These are phyloP conservation scores for Flaveria brownii DNA, from an alignment of 129 eudicot species.

Conservation along the genomic window DNA sequence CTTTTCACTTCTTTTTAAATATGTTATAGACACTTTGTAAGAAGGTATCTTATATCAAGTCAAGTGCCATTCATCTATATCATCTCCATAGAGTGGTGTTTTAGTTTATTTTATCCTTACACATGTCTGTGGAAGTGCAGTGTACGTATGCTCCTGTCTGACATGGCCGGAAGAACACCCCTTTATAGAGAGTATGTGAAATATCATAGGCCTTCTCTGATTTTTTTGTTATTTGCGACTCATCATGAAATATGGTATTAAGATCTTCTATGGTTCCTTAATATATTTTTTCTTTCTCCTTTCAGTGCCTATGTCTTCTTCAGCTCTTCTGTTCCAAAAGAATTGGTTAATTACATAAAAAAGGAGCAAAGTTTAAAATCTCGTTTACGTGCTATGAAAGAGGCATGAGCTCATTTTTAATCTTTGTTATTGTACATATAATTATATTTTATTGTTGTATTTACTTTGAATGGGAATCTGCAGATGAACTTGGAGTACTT, in stretches of 20 bases:
- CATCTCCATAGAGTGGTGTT: conserved; percentile 4
- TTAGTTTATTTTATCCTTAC: conserved; percentile 17
- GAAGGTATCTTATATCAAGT: background rate
- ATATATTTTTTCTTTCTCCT: conserved; percentile 24
- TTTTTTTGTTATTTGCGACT: background rate
- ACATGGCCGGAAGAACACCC: conserved; percentile 87
- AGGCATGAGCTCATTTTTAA: conserved; percentile 43
- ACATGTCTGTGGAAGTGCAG: conserved; percentile 53
- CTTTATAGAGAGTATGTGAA: conserved; percentile 78
- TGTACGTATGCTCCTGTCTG: conserved; percentile 66
- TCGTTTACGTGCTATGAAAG: conserved; percentile 90
- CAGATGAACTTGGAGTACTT: conserved; percentile 99
- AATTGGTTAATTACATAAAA: conserved; percentile 69
- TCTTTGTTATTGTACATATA: conserved; percentile 15
- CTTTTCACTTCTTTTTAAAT: background rate
- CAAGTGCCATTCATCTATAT: background rate
- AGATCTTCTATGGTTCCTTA: conserved; percentile 21
- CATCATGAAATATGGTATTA: background rate
- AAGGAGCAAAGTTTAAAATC: conserved; percentile 65
- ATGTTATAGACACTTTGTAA: background rate
- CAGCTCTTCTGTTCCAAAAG: conserved; percentile 78
- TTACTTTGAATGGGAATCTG: conserved; percentile 36
- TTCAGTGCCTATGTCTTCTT: conserved; percentile 86
- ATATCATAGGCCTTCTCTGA: background rate
- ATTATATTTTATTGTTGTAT: background rate